Base-by-base conservation (phyloP, 805 yeast species). In the Saturnispora saitoi region DNA sequence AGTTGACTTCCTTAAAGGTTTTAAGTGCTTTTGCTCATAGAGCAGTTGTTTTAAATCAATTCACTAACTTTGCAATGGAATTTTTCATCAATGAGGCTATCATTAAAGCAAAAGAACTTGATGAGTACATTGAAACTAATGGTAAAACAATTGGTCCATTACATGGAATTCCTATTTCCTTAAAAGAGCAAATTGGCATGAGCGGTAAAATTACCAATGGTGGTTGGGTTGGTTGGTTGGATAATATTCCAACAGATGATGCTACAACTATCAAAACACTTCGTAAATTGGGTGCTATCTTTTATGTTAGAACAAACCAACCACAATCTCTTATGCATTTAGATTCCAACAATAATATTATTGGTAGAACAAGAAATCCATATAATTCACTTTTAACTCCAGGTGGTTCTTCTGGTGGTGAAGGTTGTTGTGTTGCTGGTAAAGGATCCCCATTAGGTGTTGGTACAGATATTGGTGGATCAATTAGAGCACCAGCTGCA, bases 321-420 rank as follows among this genome's bases (percentile, higher is more conserved):
- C 88, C 88, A 4, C 87, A 81, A 60, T 70, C 80, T 3, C 66
- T 82, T 60, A 82, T 82, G 88, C 86, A 81, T 56, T 65, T 79
- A 58, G 83, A 80, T 60, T 75, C 85, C 22, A 67, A 70, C 57
- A 80, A 80, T 62, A 77, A 77, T 64, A 70, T 81, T 57, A 72
- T 69, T 40, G 86, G 86, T 5, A 68, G 78, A 53, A 70, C 84
- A 5, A 68, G 75, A 58, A 81, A 81, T 58, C 77, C 85, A 1
- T 65, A 68, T 63, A 81, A 82, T 55, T 68, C 80, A 34, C 64
- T 71, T 24, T 67, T 80, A 50, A 75, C 83, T 17, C 72, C 83
- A 2, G 87, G 88, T 53, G 88, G 88, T n/a, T 78, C 84, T 1
- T 78, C 85, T 3, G 82, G 84, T 36, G 88, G 88, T 51, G 88